Conservation (phyloP, 2,329 filamentous ascomycete genomes). For the Hawksworthiomyces lignivorus region DNA sequence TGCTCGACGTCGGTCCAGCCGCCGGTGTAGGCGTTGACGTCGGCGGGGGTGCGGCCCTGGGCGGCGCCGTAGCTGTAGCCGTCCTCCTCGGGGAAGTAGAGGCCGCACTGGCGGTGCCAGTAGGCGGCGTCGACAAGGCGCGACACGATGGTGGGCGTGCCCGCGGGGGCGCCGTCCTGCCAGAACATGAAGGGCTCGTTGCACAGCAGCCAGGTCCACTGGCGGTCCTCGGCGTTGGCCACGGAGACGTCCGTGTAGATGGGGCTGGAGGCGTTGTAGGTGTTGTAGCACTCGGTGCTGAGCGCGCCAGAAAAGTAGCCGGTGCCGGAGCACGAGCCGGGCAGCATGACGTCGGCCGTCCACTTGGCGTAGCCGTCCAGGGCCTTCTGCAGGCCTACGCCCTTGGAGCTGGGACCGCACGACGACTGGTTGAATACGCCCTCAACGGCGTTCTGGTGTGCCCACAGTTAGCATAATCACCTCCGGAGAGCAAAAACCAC, state of each 20-base stretch:
- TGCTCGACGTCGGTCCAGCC: conserved; percentile 33
- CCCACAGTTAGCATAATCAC: too few relatives aligned
- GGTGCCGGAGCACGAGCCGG: conserved; percentile 35
- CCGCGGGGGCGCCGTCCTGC: conserved; percentile 37
- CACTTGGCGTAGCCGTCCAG: conserved; percentile 44
- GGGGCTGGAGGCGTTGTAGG: conserved; percentile 37
- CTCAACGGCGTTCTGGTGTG: conserved; percentile 31
- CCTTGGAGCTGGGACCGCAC: conserved; percentile 35
- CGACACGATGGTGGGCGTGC: conserved; percentile 32
- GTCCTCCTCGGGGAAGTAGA: conserved; percentile 33
- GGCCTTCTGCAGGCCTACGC: conserved; percentile 42
- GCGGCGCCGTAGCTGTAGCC: conserved; percentile 27
- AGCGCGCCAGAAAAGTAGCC: conserved; percentile 34
- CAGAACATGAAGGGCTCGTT: conserved; percentile 38
- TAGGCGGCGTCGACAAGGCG: conserved; percentile 27
- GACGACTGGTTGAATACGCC: conserved; percentile 32
- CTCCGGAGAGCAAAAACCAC: too few relatives aligned
- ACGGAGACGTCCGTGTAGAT: conserved; percentile 29
- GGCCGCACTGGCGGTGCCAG: conserved; percentile 36
- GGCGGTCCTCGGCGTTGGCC: conserved; percentile 37
- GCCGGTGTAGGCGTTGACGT: conserved; percentile 30
- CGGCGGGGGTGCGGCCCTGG: conserved; percentile 23
- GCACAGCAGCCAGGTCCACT: conserved; percentile 51
- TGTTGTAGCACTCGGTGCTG: conserved; percentile 39
- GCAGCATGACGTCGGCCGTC: conserved; percentile 33